Percentiles rank a stretch among this genome's conserved stretches.
Evolutionary conservation across 768 basidiomycete genomes (phyloP).

Genomic region (Russula sp.): DNA sequence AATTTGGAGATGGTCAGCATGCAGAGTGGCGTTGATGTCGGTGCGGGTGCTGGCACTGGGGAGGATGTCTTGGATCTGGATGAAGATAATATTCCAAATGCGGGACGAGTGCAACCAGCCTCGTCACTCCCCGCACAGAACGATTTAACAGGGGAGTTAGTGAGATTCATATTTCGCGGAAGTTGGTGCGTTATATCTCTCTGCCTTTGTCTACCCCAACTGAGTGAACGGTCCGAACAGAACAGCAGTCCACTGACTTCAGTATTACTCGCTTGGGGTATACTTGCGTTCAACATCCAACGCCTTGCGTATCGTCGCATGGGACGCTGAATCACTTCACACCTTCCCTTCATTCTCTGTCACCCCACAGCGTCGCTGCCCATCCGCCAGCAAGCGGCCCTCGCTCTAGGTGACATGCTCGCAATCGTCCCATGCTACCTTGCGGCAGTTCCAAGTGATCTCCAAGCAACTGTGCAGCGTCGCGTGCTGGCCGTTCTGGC

Average conservation of each 20-base stretch:
- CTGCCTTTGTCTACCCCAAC: neutral
- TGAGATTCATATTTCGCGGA: conserved; percentile 81
- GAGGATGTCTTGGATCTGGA: too few relatives aligned
- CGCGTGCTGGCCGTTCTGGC: conserved; percentile 84
- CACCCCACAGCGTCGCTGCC: conserved; percentile 64
- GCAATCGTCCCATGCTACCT: conserved; percentile 71
- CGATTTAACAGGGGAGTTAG: conserved; percentile 70
- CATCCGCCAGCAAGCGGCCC: conserved; percentile 87
- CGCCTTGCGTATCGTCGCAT: conserved; percentile 87
- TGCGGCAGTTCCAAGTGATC: conserved; percentile 49
- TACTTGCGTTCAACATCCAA: conserved; percentile 79
- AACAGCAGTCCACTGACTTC: conserved; percentile 85
- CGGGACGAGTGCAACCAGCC: too few relatives aligned
- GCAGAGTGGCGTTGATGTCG: too few relatives aligned
- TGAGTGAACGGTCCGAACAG: conserved; percentile 8
- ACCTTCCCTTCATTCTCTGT: conserved; percentile 75
- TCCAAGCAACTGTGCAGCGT: conserved; percentile 69
- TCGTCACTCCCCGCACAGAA: too few relatives aligned
- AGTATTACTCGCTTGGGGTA: conserved; percentile 84
- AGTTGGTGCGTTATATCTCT: conserved; percentile 53
- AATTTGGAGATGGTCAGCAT: conserved; percentile 93
- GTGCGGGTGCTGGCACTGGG: too few relatives aligned
- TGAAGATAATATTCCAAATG: too few relatives aligned
- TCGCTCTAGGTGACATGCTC: conserved; percentile 81
- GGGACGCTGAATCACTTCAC: conserved; percentile 77